These are phyloP conservation scores for Debaryomyces subglobosus DNA, from an alignment of 1,139 yeast species.

Conservation along the genomic window DNA sequence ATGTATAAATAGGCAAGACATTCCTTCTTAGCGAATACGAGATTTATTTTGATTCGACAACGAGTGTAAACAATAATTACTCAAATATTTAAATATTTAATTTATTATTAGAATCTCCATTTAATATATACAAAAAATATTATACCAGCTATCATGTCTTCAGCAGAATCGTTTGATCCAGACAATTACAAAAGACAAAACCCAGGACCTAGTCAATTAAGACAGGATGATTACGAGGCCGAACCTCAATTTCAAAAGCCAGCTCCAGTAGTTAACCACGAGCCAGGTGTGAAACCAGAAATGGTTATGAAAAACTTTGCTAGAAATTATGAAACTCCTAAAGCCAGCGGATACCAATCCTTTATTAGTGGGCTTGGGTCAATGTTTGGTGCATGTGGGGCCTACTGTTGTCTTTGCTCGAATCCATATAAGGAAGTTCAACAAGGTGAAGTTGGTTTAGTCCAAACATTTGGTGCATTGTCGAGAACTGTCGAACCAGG, in stretches of 20 bases:
- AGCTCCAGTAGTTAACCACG: conserved; percentile 3
- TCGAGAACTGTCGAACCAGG: conserved; percentile 74
- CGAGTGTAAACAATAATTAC: not conserved
- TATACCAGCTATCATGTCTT: not conserved
- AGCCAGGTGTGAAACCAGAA: conserved; percentile 32
- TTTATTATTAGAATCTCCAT: not conserved
- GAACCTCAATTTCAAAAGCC: not conserved
- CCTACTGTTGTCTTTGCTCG: conserved; percentile 61
- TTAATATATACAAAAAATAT: not conserved
- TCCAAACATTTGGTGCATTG: conserved; percentile 70
- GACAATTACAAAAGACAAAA: conserved; percentile 19
- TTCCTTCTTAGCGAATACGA: not conserved
- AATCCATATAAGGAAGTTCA: conserved; percentile 65
- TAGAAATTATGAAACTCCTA: conserved; percentile 38
- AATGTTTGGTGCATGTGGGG: conserved; percentile 57
- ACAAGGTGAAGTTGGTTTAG: conserved; percentile 73
- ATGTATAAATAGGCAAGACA: not conserved
- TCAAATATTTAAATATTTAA: not conserved
- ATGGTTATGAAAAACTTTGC: conserved; percentile 42
- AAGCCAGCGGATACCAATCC: conserved; percentile 38
- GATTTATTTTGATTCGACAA: not conserved
- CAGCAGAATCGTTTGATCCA: conserved; percentile 19
- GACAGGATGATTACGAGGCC: not conserved
- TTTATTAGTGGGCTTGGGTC: conserved; percentile 50
- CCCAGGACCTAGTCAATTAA: conserved; percentile 11